Evolutionary conservation across 2,329 filamentous ascomycete species (phyloP).

Genomic region (Dissoconium aciculare): DNA sequence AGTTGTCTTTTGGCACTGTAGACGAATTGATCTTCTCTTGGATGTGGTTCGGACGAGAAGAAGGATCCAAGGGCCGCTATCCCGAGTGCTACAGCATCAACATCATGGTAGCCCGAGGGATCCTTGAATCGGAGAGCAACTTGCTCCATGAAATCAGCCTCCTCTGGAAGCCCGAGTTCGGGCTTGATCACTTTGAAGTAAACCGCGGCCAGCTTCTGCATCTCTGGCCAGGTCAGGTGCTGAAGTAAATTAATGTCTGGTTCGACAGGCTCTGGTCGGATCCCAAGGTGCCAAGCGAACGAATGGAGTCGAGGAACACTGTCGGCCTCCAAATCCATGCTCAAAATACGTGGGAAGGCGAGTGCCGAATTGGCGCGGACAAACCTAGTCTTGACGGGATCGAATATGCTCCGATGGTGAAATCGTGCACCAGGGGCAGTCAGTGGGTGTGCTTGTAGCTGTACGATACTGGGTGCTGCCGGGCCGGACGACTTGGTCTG

Average conservation of each 20-base stretch:
- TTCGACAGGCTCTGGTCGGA: constrained; percentile 17
- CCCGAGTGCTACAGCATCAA: constrained; percentile 38
- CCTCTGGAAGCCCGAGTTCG: constrained; percentile 37
- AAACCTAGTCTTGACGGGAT: constrained; percentile 23
- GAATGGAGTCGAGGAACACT: constrained; percentile 39
- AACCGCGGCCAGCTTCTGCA: constrained; percentile 21
- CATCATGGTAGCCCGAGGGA: constrained; percentile 19
- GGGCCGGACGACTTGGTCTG: constrained; percentile 12
- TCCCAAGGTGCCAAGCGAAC: constrained; percentile 39
- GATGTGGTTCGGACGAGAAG: constrained; percentile 33
- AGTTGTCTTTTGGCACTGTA: constrained; percentile 34
- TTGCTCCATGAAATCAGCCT: constrained; percentile 20
- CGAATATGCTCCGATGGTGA: constrained; percentile 23
- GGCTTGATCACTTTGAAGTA: constrained; percentile 41
- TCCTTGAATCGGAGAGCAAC: constrained; percentile 16
- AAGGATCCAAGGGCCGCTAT: constrained; percentile 42
- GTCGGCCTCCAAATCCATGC: constrained; percentile 39
- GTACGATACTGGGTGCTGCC: constrained; percentile 18
- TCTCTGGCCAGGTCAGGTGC: constrained; percentile 18
- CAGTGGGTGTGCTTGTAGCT: constrained; percentile 21
- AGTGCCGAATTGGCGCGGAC: constrained; percentile 31
- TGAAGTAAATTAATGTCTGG: constrained; percentile 15
- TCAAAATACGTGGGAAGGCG: constrained; percentile 40
- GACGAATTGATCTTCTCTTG: constrained; percentile 33
- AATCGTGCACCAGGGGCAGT: constrained; percentile 23